Base-by-base conservation (phyloP, 768 basidiomycete species). In the Trametes villosa region DNA sequence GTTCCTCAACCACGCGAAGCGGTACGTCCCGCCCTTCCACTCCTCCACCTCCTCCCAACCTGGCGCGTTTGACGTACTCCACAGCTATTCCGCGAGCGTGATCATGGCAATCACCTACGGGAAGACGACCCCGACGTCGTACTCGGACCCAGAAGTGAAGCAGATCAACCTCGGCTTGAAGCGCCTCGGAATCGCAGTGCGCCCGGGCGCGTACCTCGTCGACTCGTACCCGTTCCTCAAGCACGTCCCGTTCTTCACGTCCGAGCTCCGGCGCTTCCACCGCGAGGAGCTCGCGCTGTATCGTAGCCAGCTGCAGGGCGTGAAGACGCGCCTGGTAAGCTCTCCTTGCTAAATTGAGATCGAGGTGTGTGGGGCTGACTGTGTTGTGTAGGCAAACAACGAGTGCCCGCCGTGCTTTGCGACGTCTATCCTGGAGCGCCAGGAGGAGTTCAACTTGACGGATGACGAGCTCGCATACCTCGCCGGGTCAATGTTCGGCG, bases 241-340 rank as follows among this genome's bases (percentile, higher is more conserved):
- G 36, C 55, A 68, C 67, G 68, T 90, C 22, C 88, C 89, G 1
- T 85, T 84, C 22, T 88, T 87, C 63, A 72, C 85, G 4, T 77
- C 79, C n/a, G 80, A 85, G 59, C 74, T 90, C 9, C 76, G 80
- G 55, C 71, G 76, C 3, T 86, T 84, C 49, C 86, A 88, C 62
- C n/a, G 63, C 30, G 74, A 78, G 47, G 79, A 80, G 61, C 67
- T 76, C 12, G 63, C 46, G 1, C 62, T 79, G 36, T 79, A 73
- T 55, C 36, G 63, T 12, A 60, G 70, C 0, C 76, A 75, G 58
- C 29, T 78, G 15, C 65, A 72, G 12, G 49, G 17, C 2, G 65
- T 66, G 38, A 60, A 42, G n/a, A 13, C 49, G 13, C 44, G 60
- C 6, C 11, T 56, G 56, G 65, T 66, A 18, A 40, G 57, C 15